Conservation (phyloP, 495 filamentous ascomycete species). For the Talaromyces liani region DNA sequence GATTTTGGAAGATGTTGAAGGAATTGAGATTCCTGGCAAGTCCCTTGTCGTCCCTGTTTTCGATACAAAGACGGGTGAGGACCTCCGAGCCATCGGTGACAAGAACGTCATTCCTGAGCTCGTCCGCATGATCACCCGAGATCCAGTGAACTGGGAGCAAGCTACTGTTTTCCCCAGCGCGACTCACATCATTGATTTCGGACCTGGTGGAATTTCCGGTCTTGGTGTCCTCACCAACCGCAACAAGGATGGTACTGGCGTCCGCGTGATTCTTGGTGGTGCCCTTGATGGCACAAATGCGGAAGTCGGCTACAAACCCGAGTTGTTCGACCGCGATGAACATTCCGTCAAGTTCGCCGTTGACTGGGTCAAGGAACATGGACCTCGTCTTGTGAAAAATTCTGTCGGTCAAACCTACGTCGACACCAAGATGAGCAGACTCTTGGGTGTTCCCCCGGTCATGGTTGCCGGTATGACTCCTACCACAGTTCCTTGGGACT, state of each 20-base stretch:
- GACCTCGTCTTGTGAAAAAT: conserved; percentile 16
- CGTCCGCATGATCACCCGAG: conserved; percentile 13
- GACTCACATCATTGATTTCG: conserved; percentile 20
- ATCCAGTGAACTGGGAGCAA: conserved; percentile 19
- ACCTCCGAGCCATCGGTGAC: conserved; percentile 15
- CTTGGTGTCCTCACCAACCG: conserved; percentile 16
- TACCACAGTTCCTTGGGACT: conserved; percentile 31
- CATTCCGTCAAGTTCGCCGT: conserved; percentile 90
- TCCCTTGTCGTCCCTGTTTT: conserved; percentile 32
- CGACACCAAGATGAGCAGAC: conserved; percentile 27
- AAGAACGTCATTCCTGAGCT: conserved; percentile 13
- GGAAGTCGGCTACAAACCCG: conserved; percentile 13
- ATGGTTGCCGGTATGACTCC: conserved; percentile 40
- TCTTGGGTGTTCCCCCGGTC: conserved; percentile 28
- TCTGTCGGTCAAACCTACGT: conserved; percentile 11
- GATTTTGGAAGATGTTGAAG: conserved; percentile 79
- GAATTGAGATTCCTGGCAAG: conserved; percentile 61
- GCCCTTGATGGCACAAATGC: conserved; percentile 12
- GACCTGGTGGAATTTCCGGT: conserved; percentile 17
- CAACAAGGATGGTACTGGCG: conserved; percentile 19
- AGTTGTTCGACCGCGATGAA: conserved; percentile 67
- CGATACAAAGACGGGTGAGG: conserved; percentile 24
- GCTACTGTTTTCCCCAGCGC: conserved; percentile 15
- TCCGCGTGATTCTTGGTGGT: conserved; percentile 16
- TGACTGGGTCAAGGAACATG: conserved; percentile 91